phyloP scores from a whole-genome alignment of 2,329 filamentous ascomycete species.

The Ciborinia camelliae region DNA sequence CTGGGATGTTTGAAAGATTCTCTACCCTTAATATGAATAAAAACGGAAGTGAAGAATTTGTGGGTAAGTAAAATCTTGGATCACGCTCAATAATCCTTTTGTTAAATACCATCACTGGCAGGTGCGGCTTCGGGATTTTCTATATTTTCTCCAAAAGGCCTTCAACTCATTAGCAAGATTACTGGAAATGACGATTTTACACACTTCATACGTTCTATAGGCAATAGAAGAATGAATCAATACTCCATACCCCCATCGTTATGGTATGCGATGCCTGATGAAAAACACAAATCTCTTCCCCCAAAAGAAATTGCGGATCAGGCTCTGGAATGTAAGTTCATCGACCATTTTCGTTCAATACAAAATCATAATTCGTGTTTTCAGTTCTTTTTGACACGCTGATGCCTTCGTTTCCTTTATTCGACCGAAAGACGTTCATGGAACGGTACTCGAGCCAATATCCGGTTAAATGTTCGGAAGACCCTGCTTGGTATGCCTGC shows the following conservation, averaged over 20 bases:
- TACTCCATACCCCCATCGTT: conserved; percentile 3
- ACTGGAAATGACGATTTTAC: conserved; percentile 1
- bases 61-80: conserved; percentile 22
- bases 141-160: conserved; percentile 30
- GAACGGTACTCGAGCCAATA: conserved; percentile 27
- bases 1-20: conserved; percentile 26
- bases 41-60: conserved; percentile 25
- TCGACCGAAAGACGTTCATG: conserved; percentile 25
- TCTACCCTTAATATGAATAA: conserved; percentile 27
- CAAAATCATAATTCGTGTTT: background rate
- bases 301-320: conserved; percentile 26
- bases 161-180: conserved; percentile 26
- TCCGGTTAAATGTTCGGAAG: conserved; percentile 24
- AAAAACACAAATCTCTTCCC: conserved; percentile 25
- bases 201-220: background rate
- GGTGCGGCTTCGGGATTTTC: conserved; percentile 31
- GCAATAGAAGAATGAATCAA: background rate
- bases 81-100: background rate
- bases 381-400: conserved; percentile 14
- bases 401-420: conserved; percentile 21
- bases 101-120: conserved; percentile 20
- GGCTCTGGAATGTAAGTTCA: conserved; percentile 27
- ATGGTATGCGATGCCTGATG: conserved; percentile 26
- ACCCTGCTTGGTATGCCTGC: conserved; percentile 31
- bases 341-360: background rate